These are phyloP conservation scores for Ustilago nuda DNA, from an alignment of 1,284 basidiomycete genomes.

Conservation along the genomic window DNA sequence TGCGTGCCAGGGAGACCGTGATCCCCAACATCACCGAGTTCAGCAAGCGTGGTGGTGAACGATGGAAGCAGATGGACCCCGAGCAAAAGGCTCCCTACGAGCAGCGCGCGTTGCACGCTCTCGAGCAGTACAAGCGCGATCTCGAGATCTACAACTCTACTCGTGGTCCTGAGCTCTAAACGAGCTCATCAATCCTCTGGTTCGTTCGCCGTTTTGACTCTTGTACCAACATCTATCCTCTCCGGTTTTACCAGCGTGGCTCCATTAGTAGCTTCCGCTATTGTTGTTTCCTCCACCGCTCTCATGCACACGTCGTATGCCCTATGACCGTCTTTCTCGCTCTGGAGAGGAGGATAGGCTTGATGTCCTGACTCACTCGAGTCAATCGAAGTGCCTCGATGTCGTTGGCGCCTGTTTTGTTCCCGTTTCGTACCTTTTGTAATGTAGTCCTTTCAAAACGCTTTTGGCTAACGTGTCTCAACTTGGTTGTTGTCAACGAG, in stretches of 20 bases:
- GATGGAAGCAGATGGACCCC: slow-evolving; percentile 54
- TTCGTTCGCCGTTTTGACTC: background rate
- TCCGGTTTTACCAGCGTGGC: background rate
- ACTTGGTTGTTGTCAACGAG: background rate
- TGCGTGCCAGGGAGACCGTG: slow-evolving; percentile 41
- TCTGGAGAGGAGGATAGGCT: background rate
- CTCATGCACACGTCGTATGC: slow-evolving; percentile 2
- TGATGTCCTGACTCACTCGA: slow-evolving; percentile 2
- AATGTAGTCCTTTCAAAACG: slow-evolving; percentile 20
- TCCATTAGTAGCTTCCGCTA: background rate
- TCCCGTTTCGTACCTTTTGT: slow-evolving; percentile 34
- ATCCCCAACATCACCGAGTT: slow-evolving; percentile 49
- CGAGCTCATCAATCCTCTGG: background rate
- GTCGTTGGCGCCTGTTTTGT: background rate
- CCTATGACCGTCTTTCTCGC: background rate
- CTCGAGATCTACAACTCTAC: slow-evolving; percentile 51
- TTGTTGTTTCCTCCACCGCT: background rate
- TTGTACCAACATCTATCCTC: slow-evolving; percentile 22
- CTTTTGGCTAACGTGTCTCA: background rate
- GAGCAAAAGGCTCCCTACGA: slow-evolving; percentile 58
- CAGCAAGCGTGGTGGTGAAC: slow-evolving; percentile 48
- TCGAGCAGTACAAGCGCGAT: slow-evolving; percentile 54
- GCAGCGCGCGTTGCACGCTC: slow-evolving; percentile 38
- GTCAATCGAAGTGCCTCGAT: slow-evolving; percentile 6
- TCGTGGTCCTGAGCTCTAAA: slow-evolving; percentile 32